phyloP scores from a whole-genome alignment of 768 basidiomycete species.

The Mycena haematopus region DNA sequence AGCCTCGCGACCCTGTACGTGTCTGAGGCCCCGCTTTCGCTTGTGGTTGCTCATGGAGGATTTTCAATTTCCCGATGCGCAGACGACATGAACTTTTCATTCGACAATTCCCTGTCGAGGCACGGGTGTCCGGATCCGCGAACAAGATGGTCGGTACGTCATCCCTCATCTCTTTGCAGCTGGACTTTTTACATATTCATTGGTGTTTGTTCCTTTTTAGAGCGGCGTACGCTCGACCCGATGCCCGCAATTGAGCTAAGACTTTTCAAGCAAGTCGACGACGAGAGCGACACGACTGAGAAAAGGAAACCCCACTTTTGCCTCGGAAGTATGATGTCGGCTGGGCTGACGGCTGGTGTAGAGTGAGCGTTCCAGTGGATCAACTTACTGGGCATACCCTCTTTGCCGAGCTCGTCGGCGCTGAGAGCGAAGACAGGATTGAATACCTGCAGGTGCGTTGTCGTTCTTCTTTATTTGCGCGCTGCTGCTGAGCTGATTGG shows the following conservation, averaged over 20 bases:
- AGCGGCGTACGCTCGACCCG: constrained; percentile 11
- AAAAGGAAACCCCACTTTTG: background rate
- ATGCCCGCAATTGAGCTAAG: constrained; percentile 1
- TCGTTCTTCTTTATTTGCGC: too few relatives aligned
- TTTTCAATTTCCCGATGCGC: too few relatives aligned
- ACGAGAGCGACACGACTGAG: background rate
- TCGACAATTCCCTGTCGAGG: constrained; percentile 6
- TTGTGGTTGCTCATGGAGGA: too few relatives aligned
- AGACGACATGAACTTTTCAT: constrained; percentile 5
- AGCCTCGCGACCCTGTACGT: constrained; percentile 5
- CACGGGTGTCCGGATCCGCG: background rate
- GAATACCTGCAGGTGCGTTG: background rate
- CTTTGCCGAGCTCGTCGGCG: background rate
- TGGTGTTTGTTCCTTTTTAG: background rate
- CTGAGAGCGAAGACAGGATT: background rate
- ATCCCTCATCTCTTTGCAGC: background rate
- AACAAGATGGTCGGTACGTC: background rate
- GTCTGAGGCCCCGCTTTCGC: background rate
- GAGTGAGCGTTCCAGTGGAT: background rate
- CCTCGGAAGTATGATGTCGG: background rate
- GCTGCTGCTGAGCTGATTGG: background rate
- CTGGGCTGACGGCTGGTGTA: background rate
- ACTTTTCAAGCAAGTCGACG: background rate
- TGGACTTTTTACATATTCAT: too few relatives aligned
- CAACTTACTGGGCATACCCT: background rate